A percentile compares a stretch with the other conserved stretches of the same genome.
Conservation (phyloP, 495 filamentous ascomycete genomes). For the Penicillium pancosmium region DNA sequence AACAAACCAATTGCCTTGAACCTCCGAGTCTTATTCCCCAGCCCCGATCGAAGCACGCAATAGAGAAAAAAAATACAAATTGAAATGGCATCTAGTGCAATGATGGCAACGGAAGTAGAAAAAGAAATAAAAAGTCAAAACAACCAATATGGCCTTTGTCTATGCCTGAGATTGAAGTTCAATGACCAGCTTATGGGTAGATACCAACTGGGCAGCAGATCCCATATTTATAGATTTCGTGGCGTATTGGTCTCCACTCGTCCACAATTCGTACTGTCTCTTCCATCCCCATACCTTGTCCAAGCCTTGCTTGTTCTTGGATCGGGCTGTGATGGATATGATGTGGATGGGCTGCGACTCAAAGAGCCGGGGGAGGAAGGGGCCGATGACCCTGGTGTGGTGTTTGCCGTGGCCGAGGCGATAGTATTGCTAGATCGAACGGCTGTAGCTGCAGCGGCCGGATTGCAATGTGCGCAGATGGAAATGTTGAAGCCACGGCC, state of each 20-base stretch:
- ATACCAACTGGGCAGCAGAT: background rate
- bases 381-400: conserved; percentile 31
- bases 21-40: background rate
- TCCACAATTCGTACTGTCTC: conserved; percentile 28
- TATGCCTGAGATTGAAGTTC: too few relatives aligned
- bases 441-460: conserved; percentile 26
- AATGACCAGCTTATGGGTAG: too few relatives aligned
- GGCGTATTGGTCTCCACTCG: conserved; percentile 27
- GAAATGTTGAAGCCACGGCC: conserved; percentile 44
- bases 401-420: conserved; percentile 17
- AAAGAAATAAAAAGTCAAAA: conserved; percentile 2
- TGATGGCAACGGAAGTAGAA: background rate
- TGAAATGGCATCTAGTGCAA: conserved; percentile 1
- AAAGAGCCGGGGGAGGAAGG: conserved; percentile 34
- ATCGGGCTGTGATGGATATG: conserved; percentile 29
- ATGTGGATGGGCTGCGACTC: conserved; percentile 38
- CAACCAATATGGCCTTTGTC: too few relatives aligned
- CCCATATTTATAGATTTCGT: conserved; percentile 19
- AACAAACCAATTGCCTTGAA: conserved; percentile 4
- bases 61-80: conserved; percentile 3
- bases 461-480: conserved; percentile 40
- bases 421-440: conserved; percentile 7
- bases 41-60: background rate
- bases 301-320: conserved; percentile 13
- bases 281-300: conserved; percentile 19